These are phyloP conservation scores for Smallanthus sonchifolius DNA, from an alignment of 129 eudicot species.

Conservation along the genomic window DNA sequence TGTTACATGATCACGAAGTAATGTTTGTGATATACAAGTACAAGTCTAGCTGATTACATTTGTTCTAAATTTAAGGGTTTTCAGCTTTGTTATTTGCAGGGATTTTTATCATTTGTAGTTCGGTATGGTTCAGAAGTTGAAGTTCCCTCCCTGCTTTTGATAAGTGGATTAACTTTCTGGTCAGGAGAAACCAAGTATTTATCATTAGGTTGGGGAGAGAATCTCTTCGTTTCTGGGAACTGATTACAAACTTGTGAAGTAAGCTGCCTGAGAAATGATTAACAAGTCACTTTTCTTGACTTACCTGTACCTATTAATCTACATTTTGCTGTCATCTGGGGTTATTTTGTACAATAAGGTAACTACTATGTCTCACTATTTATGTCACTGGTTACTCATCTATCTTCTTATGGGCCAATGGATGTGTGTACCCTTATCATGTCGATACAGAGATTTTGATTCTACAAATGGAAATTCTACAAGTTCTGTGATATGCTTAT, in stretches of 20 bases:
- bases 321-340: conserved; percentile 66
- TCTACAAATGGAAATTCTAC: too few species aligned
- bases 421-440: neutral
- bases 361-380: conserved; percentile 16
- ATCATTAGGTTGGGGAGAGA: conserved; percentile 23
- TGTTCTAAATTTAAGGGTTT: neutral
- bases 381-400: conserved; percentile 3
- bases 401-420: conserved; percentile 1
- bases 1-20: conserved; percentile 1
- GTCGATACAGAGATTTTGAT: neutral
- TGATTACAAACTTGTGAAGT: neutral
- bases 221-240: conserved; percentile 22
- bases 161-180: conserved; percentile 19
- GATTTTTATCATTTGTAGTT: neutral
- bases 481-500: too few species aligned
- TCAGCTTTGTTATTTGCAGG: conserved; percentile 17
- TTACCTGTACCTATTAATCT: conserved; percentile 59
- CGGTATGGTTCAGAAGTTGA: conserved; percentile 16
- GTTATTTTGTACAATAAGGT: conserved; percentile 75
- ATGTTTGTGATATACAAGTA: neutral
- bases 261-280: conserved; percentile 37
- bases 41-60: neutral
- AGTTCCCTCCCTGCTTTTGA: conserved; percentile 13
- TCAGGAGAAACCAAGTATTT: conserved; percentile 15
- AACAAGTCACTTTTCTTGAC: conserved; percentile 66